Percentiles rank a stretch among this genome's conserved stretches.
phyloP scores from a whole-genome alignment of 1,284 basidiomycete genomes.

The Cutaneotrichosporon sp. region DNA sequence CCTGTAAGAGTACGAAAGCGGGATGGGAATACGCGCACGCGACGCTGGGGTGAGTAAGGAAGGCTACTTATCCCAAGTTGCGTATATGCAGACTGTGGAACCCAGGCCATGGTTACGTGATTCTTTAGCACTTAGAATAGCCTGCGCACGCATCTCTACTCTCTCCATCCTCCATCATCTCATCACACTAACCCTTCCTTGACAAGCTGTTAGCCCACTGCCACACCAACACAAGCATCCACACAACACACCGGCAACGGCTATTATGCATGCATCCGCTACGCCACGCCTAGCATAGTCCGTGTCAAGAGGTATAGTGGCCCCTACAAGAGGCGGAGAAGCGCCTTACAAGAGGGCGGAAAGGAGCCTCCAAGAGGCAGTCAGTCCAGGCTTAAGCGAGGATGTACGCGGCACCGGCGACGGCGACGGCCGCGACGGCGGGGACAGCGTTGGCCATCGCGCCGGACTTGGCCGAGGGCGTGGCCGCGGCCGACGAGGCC shows the following conservation, averaged over 20 bases:
- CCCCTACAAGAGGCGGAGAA: neutral
- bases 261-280: constrained; percentile 10
- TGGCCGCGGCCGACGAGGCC: neutral
- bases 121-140: too few relatives aligned
- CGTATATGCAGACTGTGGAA: too few relatives aligned
- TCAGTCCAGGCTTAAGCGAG: constrained; percentile 9
- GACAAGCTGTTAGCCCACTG: too few relatives aligned
- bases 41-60: too few relatives aligned
- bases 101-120: too few relatives aligned
- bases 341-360: neutral
- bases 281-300: constrained; percentile 2
- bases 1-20: too few relatives aligned
- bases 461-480: constrained; percentile 1
- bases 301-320: neutral
- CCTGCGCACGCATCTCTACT: too few relatives aligned
- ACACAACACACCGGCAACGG: constrained; percentile 4
- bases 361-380: neutral
- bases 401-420: constrained; percentile 19
- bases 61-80: too few relatives aligned
- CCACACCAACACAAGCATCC: neutral
- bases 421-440: constrained; percentile 15
- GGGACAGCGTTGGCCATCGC: neutral
- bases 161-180: too few relatives aligned
- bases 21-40: too few relatives aligned
- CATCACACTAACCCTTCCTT: neutral